These are phyloP conservation scores for Nakazawaea ishiwadae DNA, from an alignment of 805 yeast species.

Conservation along the genomic window DNA sequence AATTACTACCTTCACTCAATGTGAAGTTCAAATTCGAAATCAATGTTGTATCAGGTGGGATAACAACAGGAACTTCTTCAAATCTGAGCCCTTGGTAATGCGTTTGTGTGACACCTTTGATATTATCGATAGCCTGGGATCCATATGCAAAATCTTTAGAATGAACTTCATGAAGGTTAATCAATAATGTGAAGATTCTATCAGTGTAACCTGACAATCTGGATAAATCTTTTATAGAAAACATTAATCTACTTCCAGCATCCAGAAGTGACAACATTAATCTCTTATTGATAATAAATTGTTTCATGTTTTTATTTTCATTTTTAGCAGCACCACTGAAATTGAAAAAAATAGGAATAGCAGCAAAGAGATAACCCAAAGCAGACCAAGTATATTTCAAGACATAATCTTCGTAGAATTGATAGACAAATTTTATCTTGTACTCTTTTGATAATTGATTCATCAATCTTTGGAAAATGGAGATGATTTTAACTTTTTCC, in stretches of 20 bases:
- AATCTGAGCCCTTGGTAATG: slow-evolving; percentile 76
- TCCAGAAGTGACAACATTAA: slow-evolving; percentile 88
- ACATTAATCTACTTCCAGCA: slow-evolving; percentile 93
- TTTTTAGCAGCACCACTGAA: slow-evolving; percentile 18
- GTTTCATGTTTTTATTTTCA: slow-evolving; percentile 69
- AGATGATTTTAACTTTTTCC: slow-evolving; percentile 63
- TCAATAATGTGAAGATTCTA: slow-evolving; percentile 69
- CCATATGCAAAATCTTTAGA: slow-evolving; percentile 53
- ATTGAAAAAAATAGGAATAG: slow-evolving; percentile 73
- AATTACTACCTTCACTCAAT: slow-evolving; percentile 57
- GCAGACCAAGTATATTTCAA: slow-evolving; percentile 94
- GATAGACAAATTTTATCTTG: slow-evolving; percentile 62
- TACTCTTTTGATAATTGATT: slow-evolving; percentile 29
- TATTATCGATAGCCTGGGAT: slow-evolving; percentile 33
- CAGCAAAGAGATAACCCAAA: slow-evolving; percentile 86
- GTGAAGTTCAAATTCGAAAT: slow-evolving; percentile 60
- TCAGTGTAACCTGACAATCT: slow-evolving; percentile 88
- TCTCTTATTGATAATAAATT: slow-evolving; percentile 86
- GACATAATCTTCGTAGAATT: slow-evolving; percentile 77
- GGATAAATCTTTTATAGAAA: slow-evolving; percentile 88
- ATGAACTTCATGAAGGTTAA: slow-evolving; percentile 80
- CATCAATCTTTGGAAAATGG: slow-evolving; percentile 52
- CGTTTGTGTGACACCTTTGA: slow-evolving; percentile 76
- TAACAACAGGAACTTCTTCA: slow-evolving; percentile 76
- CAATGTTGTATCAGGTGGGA: slow-evolving; percentile 70